Percentiles rank a stretch among this genome's conserved stretches.
Evolutionary conservation across 371 early-diverging fungal species (phyloP).

Genomic region (Apophysomyces variabilis): DNA sequence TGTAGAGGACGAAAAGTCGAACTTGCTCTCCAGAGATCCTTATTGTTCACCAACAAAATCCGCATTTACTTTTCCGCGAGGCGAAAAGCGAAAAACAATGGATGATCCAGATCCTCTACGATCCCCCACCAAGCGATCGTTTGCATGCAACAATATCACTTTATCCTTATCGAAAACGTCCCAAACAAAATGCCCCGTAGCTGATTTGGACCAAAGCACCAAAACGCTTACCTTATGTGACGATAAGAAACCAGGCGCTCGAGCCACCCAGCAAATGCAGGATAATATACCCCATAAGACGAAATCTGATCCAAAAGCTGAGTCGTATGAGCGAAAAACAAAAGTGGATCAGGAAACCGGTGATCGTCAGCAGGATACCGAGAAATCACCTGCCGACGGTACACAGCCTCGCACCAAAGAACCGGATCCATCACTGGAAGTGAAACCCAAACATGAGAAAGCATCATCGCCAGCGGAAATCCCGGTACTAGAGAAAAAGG

Average conservation of each 20-base stretch:
- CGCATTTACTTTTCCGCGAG: not conserved
- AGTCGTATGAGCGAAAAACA: not conserved
- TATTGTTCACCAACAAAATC: not conserved
- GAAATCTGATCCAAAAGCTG: no score
- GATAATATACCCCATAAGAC: no score
- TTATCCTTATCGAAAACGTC: not conserved
- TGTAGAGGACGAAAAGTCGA: not conserved
- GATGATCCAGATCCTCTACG: not conserved
- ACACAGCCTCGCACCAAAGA: not conserved
- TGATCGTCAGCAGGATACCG: not conserved
- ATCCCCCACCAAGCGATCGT: not conserved
- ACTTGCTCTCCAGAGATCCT: not conserved
- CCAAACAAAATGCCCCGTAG: not conserved
- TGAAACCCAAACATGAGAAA: not conserved
- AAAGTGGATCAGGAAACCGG: not conserved
- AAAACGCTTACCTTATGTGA: no score
- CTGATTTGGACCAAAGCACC: not conserved
- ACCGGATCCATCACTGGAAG: not conserved
- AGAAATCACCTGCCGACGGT: not conserved
- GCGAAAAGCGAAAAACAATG: not conserved
- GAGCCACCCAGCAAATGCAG: no score
- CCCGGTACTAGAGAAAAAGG: no score
- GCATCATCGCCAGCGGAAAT: no score
- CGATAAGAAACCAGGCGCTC: no score
- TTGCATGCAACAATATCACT: not conserved